Evolutionary conservation across 179 eudicot genomes (phyloP).

Genomic region (Patellifolia procumbens): DNA sequence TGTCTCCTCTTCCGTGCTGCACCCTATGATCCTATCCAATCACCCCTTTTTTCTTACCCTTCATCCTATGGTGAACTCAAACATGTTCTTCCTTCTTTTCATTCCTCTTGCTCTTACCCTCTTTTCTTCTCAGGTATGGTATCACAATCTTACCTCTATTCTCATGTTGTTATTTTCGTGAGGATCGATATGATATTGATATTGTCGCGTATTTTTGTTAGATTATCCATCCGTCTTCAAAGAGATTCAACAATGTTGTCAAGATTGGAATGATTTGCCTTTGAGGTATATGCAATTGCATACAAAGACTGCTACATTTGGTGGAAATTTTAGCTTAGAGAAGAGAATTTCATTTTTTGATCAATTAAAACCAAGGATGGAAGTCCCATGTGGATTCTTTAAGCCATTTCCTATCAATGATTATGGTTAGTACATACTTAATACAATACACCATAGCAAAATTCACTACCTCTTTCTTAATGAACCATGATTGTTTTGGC

Average conservation of each 20-base stretch:
- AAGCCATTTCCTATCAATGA: slow-evolving; percentile 53
- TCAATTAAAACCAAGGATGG: slow-evolving; percentile 35
- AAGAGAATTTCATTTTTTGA: slow-evolving; percentile 61
- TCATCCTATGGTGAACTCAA: slow-evolving; percentile 77
- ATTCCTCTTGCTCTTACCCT: slow-evolving; percentile 77
- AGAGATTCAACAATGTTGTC: slow-evolving; percentile 45
- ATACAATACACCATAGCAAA: too few relatives aligned
- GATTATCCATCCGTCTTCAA: slow-evolving; percentile 59
- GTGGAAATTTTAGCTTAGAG: slow-evolving; percentile 58
- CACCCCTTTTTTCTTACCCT: slow-evolving; percentile 76
- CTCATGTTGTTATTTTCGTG: too few relatives aligned
- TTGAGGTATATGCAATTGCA: slow-evolving; percentile 57
- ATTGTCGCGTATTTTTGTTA: slow-evolving; percentile 23
- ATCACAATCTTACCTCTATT: background rate
- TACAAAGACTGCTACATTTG: slow-evolving; percentile 56
- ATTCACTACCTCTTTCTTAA: too few relatives aligned
- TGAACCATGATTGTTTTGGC: too few relatives aligned
- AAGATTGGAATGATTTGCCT: slow-evolving; percentile 32
- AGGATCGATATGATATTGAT: too few relatives aligned
- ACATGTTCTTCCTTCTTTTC: slow-evolving; percentile 68
- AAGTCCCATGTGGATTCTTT: slow-evolving; percentile 85
- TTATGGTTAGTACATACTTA: slow-evolving; percentile 46
- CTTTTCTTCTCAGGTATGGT: slow-evolving; percentile 72
- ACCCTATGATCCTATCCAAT: slow-evolving; percentile 63
- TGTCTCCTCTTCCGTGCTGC: slow-evolving; percentile 65